These are phyloP conservation scores for Aphanomyces euteiches DNA, from an alignment of 352 stramenopile species.

Conservation along the genomic window DNA sequence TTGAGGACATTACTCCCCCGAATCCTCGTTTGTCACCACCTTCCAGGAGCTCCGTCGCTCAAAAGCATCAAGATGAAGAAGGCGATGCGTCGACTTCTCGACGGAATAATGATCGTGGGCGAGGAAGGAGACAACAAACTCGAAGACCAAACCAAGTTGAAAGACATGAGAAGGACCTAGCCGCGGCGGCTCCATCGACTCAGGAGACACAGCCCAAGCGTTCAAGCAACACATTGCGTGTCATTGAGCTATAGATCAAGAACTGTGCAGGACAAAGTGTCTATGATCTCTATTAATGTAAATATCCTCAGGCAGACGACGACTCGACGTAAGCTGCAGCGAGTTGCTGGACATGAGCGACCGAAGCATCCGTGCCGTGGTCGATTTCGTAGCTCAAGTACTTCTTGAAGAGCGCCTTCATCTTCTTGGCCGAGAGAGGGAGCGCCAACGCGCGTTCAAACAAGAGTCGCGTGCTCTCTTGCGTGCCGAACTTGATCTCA, in stretches of 20 bases:
- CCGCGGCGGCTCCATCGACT: too few relatives aligned
- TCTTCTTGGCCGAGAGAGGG: conserved; percentile 96
- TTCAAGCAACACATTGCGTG: conserved; percentile 7
- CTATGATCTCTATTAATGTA: conserved; percentile 18
- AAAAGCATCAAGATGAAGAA: too few relatives aligned
- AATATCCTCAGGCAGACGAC: conserved; percentile 27
- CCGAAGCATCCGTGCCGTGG: conserved; percentile 80
- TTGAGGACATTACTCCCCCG: too few relatives aligned
- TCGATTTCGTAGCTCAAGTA: conserved; percentile 92
- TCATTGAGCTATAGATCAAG: not conserved
- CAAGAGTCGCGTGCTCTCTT: conserved; percentile 78
- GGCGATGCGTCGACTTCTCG: too few relatives aligned
- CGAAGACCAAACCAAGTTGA: too few relatives aligned
- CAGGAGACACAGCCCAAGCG: not conserved
- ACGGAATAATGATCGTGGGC: too few relatives aligned
- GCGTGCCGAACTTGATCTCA: conserved; percentile 92
- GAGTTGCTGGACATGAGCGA: conserved; percentile 92
- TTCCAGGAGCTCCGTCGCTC: too few relatives aligned
- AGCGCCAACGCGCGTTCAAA: conserved; percentile 90
- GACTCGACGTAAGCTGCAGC: conserved; percentile 90
- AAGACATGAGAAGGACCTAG: too few relatives aligned
- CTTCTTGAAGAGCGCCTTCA: conserved; percentile 98
- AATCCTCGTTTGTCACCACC: too few relatives aligned
- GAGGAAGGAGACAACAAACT: too few relatives aligned
- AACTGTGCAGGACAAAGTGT: too few relatives aligned